Percentiles rank a stretch among this genome's conserved stretches.
Evolutionary conservation across 306 rosid genomes (phyloP).

Genomic region (Trifolium fragiferum): DNA sequence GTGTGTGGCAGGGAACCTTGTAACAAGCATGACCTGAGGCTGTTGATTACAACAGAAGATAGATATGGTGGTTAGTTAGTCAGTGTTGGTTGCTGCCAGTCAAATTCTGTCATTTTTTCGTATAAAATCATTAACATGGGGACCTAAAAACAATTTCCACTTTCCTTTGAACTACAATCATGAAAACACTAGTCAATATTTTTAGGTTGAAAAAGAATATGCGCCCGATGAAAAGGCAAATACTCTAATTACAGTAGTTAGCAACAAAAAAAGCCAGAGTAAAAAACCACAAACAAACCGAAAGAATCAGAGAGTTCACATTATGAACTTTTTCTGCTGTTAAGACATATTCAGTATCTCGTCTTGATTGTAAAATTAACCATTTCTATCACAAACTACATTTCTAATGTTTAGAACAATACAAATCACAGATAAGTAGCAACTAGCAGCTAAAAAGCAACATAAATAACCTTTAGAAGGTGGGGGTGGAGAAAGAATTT

Average conservation of each 20-base stretch:
- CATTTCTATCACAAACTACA: slow-evolving; percentile 36
- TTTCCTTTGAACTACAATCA: not conserved
- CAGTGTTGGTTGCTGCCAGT: slow-evolving; percentile 30
- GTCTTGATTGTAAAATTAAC: slow-evolving; percentile 28
- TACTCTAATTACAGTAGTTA: not conserved
- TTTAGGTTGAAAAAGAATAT: not conserved
- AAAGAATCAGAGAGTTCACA: not conserved
- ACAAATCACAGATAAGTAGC: slow-evolving; percentile 36
- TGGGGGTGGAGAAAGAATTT: slow-evolving; percentile 54
- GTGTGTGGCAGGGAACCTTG: slow-evolving; percentile 17
- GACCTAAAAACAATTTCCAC: not conserved
- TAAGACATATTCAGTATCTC: no score
- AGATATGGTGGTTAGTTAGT: slow-evolving; percentile 13
- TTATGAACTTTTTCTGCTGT: slow-evolving; percentile 24
- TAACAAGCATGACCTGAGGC: slow-evolving; percentile 22
- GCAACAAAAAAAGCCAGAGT: no score
- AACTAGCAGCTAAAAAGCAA: slow-evolving; percentile 14
- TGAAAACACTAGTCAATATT: not conserved
- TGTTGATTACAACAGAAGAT: slow-evolving; percentile 19
- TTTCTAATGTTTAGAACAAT: slow-evolving; percentile 43
- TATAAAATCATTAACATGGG: not conserved
- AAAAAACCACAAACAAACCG: no score
- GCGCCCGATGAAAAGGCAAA: not conserved
- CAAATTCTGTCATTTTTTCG: not conserved
- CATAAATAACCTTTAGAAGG: slow-evolving; percentile 40